These are phyloP conservation scores for Clarireedia homoeocarpa DNA, from an alignment of 2,329 filamentous ascomycete species.

Conservation along the genomic window DNA sequence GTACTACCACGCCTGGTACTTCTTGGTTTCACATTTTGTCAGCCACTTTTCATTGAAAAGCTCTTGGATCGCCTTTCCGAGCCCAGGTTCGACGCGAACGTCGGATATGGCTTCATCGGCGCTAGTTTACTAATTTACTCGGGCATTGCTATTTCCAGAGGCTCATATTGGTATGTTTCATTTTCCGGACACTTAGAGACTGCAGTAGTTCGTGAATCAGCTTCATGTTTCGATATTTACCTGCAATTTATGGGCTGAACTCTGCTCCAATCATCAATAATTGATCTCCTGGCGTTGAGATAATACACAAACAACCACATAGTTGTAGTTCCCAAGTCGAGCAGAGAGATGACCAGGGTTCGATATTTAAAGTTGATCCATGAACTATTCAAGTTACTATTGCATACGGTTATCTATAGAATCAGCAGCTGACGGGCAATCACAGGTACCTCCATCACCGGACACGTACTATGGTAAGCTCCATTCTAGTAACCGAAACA, in stretches of 20 bases:
- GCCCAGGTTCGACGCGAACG: constrained; percentile 7
- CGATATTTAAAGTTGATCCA: no score
- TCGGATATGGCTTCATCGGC: constrained; percentile 18
- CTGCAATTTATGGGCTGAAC: no score
- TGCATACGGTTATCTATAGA: neutral
- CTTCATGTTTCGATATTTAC: no score
- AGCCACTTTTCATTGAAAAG: constrained; percentile 13
- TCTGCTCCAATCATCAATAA: no score
- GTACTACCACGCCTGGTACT: constrained; percentile 15
- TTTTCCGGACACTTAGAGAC: neutral
- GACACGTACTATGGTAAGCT: constrained; percentile 22
- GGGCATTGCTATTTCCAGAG: constrained; percentile 10
- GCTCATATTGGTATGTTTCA: constrained; percentile 2
- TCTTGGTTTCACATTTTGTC: constrained; percentile 17
- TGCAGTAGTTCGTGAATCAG: no score
- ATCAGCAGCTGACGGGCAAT: neutral
- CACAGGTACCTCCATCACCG: constrained; percentile 5
- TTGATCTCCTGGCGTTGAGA: no score
- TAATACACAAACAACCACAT: no score
- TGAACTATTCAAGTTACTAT: no score
- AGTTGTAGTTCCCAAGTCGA: no score
- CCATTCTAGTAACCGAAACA: constrained; percentile 38
- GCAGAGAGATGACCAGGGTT: no score
- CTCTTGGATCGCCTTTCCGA: constrained; percentile 18
- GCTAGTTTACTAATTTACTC: constrained; percentile 15